Evolutionary conservation across 257 asterid genomes (phyloP), one percentile per base, ranked within the genome.

Genomic region (Galeopsis tetrahit): DNA sequence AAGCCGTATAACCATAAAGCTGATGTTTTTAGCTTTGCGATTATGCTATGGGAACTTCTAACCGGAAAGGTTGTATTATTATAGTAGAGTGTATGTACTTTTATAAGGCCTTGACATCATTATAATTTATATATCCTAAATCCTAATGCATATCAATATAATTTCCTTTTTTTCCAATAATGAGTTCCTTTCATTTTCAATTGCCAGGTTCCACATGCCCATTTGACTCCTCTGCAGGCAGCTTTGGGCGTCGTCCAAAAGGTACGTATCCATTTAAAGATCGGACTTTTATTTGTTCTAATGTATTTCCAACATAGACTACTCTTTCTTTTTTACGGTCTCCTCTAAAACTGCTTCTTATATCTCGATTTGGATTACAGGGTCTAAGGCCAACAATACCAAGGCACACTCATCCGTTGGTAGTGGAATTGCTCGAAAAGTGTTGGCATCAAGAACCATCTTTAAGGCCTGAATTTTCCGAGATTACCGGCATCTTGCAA

Each of bases 231-330:
- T 35, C 69, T 92, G 81, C 97, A 92, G 82, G 97, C 96, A 46
- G 97, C 97, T 31, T 85, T 92, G 1, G 96, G 97, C 3, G 98
- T 92, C 5, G 91, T 88, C 59, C 98, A 90, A 73, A 81, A 90
- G 94, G 98, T 89, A 84, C 17, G 31, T 70, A 44, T 14, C 39
- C 71, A 35, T 44, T 3, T n/a, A n/a, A 21, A 31, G 5, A 61
- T n/a, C 38, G 58, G 32, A 33, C 57, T 48, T 7, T 38, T 10
- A 34, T 51, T 68, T 53, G 17, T 17, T 69, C 38, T 9, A 33
- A 49, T 9, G 33, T 51, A 35, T 49, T 34, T 32, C 7, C 1
- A 66, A 28, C 58, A 49, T 9, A 15, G 21, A 15, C 68, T 32
- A 6, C 31, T 5, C 11, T 10, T 39, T 44, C 52, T 49, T 9